Evolutionary conservation across 2,329 filamentous ascomycete genomes (phyloP), one percentile per base, ranked within the genome.

Genomic region (Cladosporium sp.): DNA sequence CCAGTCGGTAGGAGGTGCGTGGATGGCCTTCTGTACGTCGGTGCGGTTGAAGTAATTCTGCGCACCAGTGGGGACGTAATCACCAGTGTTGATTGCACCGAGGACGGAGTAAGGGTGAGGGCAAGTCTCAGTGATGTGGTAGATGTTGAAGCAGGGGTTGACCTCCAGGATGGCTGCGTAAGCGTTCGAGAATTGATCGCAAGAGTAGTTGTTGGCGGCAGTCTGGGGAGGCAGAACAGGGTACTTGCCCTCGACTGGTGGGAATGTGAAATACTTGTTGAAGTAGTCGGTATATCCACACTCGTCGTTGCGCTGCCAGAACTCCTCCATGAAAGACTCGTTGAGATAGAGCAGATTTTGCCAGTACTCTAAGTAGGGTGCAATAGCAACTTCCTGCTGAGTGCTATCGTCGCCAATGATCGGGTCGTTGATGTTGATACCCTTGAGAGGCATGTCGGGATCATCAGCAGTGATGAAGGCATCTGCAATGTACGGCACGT

Each of bases 41-140:
- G 71, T 75, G 17, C 79, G 76, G 66, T 81, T 79, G 72, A 81
- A 82, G 69, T 81, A 82, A 17, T 91, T 80, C 40, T 87, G 52
- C 2, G 48, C 45, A 4, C 59, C 59, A 15, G 53, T 32, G 7
- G 59, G 57, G 20, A 53, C 37, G n/a, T 63, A 60, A 40, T 67
- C 66, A 19, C 62, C 62, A 2, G 24, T 9, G 45, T 63, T 64
- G 48, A 64, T 54, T 17, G 52, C 60, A 6, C 63, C 62, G 5
- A 64, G 58, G 3, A 63, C 57, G 2, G 55, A 58, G 55, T 55
- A 75, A 1, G 69, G 72, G 53, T 71, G 69, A 0, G 78, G 78
- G 64, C 79, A 82, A 15, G 72, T 74, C 20, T 74, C 71, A 1
- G 68, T 73, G 58, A 78, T 76, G 63, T 78, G 73, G 63, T 80